phyloP scores from a whole-genome alignment of 2,329 filamentous ascomycete genomes.

The Domatiomyces catenatus region DNA sequence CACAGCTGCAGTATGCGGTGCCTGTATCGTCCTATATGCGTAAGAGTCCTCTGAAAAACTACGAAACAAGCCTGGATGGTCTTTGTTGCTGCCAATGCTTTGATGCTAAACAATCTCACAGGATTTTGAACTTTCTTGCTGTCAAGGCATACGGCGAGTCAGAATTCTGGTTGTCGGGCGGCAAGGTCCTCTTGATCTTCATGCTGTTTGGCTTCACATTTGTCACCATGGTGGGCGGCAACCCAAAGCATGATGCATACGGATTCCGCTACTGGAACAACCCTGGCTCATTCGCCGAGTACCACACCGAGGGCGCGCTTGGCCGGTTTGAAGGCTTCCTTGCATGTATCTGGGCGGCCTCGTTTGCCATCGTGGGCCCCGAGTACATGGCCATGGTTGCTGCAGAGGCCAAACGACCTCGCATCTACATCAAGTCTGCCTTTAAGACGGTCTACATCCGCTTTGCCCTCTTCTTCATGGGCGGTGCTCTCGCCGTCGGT shows the following conservation, averaged over 20 bases:
- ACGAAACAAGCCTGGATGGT: conserved; percentile 6
- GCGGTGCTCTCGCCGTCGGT: conserved; percentile 54
- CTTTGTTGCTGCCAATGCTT: not conserved
- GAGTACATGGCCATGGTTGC: conserved; percentile 48
- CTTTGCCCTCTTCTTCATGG: conserved; percentile 58
- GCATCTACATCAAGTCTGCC: conserved; percentile 52
- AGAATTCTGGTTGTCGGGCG: conserved; percentile 53
- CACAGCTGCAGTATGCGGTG: conserved; percentile 23
- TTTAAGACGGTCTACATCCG: conserved; percentile 65
- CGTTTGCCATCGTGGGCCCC: conserved; percentile 48
- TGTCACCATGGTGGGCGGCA: conserved; percentile 65
- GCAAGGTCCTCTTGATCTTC: conserved; percentile 51
- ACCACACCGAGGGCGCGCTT: conserved; percentile 44
- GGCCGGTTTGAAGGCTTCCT: conserved; percentile 42
- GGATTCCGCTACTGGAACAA: conserved; percentile 52
- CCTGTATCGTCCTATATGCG: conserved; percentile 26
- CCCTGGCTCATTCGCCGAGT: conserved; percentile 51
- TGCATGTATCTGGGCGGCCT: conserved; percentile 56
- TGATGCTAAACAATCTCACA: conserved; percentile 20
- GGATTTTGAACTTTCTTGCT: conserved; percentile 47
- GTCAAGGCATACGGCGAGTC: conserved; percentile 54
- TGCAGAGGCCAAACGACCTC: conserved; percentile 54
- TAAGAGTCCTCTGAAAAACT: conserved; percentile 8
- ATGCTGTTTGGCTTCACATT: conserved; percentile 60
- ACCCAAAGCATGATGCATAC: conserved; percentile 52